phyloP scores from a whole-genome alignment of 371 early-diverging fungal species.

The Aphelidium insulamus region DNA sequence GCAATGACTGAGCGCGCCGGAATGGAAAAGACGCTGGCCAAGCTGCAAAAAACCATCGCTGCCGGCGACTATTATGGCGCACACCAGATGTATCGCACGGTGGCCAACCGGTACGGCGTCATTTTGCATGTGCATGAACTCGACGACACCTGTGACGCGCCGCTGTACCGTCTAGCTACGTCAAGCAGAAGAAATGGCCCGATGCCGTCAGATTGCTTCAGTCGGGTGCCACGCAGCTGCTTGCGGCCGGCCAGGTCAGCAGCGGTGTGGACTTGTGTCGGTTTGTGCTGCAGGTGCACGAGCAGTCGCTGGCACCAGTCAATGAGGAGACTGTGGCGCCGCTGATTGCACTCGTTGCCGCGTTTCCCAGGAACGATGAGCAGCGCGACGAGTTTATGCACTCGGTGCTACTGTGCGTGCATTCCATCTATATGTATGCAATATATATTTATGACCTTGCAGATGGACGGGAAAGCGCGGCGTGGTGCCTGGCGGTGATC shows the following conservation, averaged over 20 bases:
- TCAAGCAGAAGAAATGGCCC: conserved; percentile 54
- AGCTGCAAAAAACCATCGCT: conserved; percentile 36
- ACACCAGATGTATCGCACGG: conserved; percentile 79
- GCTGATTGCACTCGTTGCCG: conserved; percentile 9
- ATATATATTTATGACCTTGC: neutral
- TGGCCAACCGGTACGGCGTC: conserved; percentile 44
- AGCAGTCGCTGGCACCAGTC: conserved; percentile 38
- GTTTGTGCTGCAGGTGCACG: conserved; percentile 58
- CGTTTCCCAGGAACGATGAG: conserved; percentile 9
- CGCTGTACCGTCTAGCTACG: conserved; percentile 22
- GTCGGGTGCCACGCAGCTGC: conserved; percentile 48
- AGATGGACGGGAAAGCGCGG: conserved; percentile 44
- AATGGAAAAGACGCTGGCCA: conserved; percentile 38
- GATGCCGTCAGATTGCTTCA: conserved; percentile 53
- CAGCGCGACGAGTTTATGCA: conserved; percentile 7
- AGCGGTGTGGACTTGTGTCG: conserved; percentile 60
- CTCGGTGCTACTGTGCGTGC: neutral
- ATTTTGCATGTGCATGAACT: neutral
- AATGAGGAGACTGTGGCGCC: conserved; percentile 20
- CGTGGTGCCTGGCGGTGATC: conserved; percentile 43
- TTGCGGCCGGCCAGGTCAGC: conserved; percentile 54
- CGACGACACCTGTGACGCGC: neutral
- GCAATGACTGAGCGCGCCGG: no score
- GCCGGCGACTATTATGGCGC: conserved; percentile 76
- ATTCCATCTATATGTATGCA: neutral